These are phyloP conservation scores for Russula foetens DNA, from an alignment of 768 basidiomycete genomes.

Conservation along the genomic window DNA sequence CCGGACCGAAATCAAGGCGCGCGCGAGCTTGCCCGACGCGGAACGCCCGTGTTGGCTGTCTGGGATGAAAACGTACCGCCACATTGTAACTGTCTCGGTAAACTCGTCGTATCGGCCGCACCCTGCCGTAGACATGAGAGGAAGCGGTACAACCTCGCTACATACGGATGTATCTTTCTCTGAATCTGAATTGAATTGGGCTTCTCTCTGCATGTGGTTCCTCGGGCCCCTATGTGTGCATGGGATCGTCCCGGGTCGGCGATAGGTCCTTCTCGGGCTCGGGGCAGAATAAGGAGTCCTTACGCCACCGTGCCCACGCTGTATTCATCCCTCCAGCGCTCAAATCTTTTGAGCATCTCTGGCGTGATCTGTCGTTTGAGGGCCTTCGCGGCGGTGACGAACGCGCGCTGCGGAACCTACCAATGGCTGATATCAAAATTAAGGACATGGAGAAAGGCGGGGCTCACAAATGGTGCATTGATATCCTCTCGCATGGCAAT, in stretches of 20 bases:
- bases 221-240: not conserved
- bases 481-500: slow-evolving; percentile 87
- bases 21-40: not conserved
- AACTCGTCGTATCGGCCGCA: not conserved
- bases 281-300: not conserved
- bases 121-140: not conserved
- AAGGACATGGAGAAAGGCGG: not conserved
- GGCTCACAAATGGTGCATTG: slow-evolving; percentile 61
- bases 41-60: not conserved
- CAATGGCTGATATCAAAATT: not conserved
- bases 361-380: slow-evolving; percentile 83
- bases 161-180: not conserved
- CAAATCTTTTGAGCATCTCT: slow-evolving; percentile 61
- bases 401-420: slow-evolving; percentile 70
- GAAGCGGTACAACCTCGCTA: not conserved
- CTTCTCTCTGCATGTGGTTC: not conserved
- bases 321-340: slow-evolving; percentile 48
- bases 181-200: not conserved
- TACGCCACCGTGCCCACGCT: slow-evolving; percentile 1
- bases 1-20: not conserved
- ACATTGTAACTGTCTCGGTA: not conserved
- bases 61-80: not conserved
- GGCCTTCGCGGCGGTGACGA: slow-evolving; percentile 61
- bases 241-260: not conserved
- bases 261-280: not conserved